Evolutionary conservation across 768 basidiomycete genomes (phyloP).

Genomic region (Tulasnella sp.): DNA sequence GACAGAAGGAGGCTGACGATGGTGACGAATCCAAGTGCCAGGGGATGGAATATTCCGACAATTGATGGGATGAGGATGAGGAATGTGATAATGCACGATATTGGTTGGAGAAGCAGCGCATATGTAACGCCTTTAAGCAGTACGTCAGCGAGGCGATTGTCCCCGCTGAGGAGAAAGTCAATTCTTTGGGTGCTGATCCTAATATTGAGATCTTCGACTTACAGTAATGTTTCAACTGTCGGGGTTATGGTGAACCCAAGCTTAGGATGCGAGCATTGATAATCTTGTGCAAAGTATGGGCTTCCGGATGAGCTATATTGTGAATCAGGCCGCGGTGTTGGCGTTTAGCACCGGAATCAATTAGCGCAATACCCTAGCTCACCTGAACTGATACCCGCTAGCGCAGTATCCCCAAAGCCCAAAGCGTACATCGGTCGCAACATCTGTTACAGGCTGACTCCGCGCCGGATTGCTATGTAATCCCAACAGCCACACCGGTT

Average conservation of each 20-base stretch:
- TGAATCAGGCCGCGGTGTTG: too few relatives aligned
- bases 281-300: constrained; percentile 27
- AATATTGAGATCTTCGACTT: constrained; percentile 28
- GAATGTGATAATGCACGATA: constrained; percentile 50
- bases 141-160: constrained; percentile 29
- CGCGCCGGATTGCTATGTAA: constrained; percentile 29
- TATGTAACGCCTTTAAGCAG: constrained; percentile 37
- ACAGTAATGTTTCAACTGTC: constrained; percentile 32
- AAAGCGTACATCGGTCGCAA: constrained; percentile 54
- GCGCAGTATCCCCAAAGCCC: constrained; percentile 82
- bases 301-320: too few relatives aligned
- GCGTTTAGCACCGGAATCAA: too few relatives aligned
- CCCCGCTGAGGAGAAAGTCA: not conserved
- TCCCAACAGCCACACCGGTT: constrained; percentile 50
- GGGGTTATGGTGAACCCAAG: constrained; percentile 58
- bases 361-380: not conserved
- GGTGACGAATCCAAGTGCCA: not conserved
- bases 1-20: constrained; percentile 50
- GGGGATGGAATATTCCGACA: constrained; percentile 44
- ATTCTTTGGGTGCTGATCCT: too few relatives aligned
- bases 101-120: constrained; percentile 59
- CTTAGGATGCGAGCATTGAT: constrained; percentile 48
- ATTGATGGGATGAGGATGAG: constrained; percentile 42
- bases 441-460: constrained; percentile 34
- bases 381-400: constrained; percentile 31